A percentile compares a stretch with the other conserved stretches of the same genome.
Evolutionary conservation across 805 yeast genomes (phyloP).

Genomic region (Candida railenensis): DNA sequence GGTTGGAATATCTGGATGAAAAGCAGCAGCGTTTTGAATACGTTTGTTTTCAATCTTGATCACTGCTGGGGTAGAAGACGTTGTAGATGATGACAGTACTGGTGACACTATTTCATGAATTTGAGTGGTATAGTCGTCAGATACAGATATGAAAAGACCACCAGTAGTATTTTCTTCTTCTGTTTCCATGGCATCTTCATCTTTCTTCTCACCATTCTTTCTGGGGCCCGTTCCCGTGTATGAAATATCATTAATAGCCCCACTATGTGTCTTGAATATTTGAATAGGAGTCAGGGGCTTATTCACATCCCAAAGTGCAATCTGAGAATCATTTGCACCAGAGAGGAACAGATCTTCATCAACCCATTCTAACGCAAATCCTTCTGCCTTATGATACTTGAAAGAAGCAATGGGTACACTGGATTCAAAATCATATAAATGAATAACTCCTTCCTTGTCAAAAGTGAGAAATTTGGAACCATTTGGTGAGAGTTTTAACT

Average conservation of each 20-base stretch:
- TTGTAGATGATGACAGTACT: constrained; percentile 17
- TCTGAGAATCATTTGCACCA: constrained; percentile 64
- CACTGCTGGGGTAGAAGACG: constrained; percentile 30
- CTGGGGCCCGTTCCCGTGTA: constrained; percentile 30
- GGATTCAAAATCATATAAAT: constrained; percentile 34
- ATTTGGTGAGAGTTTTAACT: constrained; percentile 53
- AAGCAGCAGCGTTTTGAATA: constrained; percentile 67
- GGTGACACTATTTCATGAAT: constrained; percentile 56
- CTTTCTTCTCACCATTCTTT: not conserved
- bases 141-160: constrained; percentile 62
- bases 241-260: constrained; percentile 66
- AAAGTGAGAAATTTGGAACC: constrained; percentile 53
- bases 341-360: constrained; percentile 48
- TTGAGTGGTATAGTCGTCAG: constrained; percentile 65
- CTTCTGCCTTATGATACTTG: constrained; percentile 62
- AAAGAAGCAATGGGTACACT: constrained; percentile 21
- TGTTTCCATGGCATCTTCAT: not conserved
- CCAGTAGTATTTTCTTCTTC: constrained; percentile 30
- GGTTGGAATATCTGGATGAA: constrained; percentile 54
- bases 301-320: constrained; percentile 68
- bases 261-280: constrained; percentile 49
- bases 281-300: constrained; percentile 46
- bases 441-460: constrained; percentile 51
- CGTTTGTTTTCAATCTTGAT: constrained; percentile 47
- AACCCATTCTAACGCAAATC: constrained; percentile 73